Evolutionary conservation across 179 eudicot species (phyloP), one percentile per base, ranked within the genome.

Genomic region (Beta macrorhiza): DNA sequence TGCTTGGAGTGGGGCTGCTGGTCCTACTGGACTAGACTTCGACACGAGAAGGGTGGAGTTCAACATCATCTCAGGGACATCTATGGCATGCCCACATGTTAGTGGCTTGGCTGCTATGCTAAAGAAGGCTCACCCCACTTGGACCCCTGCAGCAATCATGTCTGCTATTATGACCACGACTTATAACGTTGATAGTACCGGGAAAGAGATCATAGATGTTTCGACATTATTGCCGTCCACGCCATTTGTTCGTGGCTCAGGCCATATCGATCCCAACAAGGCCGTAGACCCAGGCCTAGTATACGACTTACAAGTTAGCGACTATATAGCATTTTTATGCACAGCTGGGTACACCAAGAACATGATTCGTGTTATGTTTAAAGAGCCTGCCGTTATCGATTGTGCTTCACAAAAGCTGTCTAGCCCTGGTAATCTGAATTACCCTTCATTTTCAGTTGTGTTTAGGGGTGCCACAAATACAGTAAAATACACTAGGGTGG

Each of bases 41-140:
- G 98, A 95, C 83, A 84, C 85, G 1, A 86, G 98, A 83, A 74
- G 91, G 53, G 93, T 91, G 0, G 86, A 87, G 44, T 95, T 93
- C 83, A 95, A 95, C 70, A 91, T 95, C 63, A 92, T 95, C 19
- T 95, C 98, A 1, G 99, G 99, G 47, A 95, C 99, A 1, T 95
- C 98, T 44, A 95, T 95, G 99, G 82, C 99, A 20, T 93, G 98
- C 76, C 98, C 99, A 17, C 99, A 95, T 61, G 94, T 92, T 20
- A 93, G 97, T 74, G 99, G 99, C 9, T 72, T 95, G 19, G 95
- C 91, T 7, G 98, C 93, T 7, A 78, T 95, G 86, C 95, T 95
- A 5, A 83, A 89, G 10, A 91, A 88, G 49, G 92, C 97, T 9
- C 76, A 93, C 84, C 99, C 97, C 5, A 42, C 55, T 17, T 95